Percentiles rank a stretch among this genome's conserved stretches.
Evolutionary conservation across 345 rosid genomes (phyloP).

Genomic region (Balakata baccata): DNA sequence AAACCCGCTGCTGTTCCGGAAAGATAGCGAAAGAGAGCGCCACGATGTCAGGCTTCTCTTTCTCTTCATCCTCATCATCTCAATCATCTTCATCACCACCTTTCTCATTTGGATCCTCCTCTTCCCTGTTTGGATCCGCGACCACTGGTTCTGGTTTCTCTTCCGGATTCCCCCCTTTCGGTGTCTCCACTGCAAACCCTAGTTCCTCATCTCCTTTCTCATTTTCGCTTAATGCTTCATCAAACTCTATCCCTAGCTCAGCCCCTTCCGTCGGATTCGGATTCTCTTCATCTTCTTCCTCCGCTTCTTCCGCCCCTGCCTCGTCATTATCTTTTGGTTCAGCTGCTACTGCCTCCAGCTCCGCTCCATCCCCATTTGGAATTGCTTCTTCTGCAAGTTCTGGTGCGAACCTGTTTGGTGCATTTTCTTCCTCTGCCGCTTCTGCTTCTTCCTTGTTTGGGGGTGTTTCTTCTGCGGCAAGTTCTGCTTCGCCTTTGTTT

Average conservation of each 20-base stretch:
- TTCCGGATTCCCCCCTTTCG: constrained; percentile 25
- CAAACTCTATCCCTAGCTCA: constrained; percentile 12
- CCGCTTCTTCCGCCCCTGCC: not conserved
- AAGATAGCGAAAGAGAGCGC: constrained; percentile 9
- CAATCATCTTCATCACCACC: constrained; percentile 26
- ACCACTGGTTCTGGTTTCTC: constrained; percentile 16
- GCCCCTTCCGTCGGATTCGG: constrained; percentile 12
- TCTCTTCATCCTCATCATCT: constrained; percentile 16
- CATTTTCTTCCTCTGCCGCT: not conserved
- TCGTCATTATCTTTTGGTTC: not conserved
- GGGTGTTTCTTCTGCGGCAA: no score
- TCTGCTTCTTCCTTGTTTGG: no score
- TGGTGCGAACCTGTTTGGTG: not conserved
- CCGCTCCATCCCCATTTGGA: not conserved
- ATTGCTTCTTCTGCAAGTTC: constrained; percentile 1
- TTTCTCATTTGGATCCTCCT: constrained; percentile 41
- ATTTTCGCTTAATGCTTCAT: not conserved
- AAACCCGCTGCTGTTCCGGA: not conserved
- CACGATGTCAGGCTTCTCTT: constrained; percentile 38
- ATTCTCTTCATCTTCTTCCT: constrained; percentile 6
- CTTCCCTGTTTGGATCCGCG: constrained; percentile 42
- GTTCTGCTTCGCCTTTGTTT: not conserved
- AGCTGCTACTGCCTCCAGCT: not conserved
- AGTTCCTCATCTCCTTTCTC: constrained; percentile 17
- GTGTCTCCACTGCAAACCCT: constrained; percentile 21